Base-by-base conservation (phyloP, 176 grass and related monocot genomes). In the Lolium multiflorum region DNA sequence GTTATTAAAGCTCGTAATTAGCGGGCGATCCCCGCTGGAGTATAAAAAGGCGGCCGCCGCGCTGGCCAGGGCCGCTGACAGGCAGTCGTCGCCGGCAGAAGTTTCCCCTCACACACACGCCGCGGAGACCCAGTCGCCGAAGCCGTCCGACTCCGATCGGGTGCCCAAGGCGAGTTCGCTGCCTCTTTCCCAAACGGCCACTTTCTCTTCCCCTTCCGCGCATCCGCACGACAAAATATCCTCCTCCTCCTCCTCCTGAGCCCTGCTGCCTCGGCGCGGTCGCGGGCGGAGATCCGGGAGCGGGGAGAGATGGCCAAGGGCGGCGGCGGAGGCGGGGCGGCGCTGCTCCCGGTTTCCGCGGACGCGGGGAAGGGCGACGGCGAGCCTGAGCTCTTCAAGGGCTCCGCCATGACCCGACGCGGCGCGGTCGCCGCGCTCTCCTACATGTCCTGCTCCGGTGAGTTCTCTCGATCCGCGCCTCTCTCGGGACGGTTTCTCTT, bases 401-500 rank as follows among this genome's bases (percentile, higher is more conserved):
- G 97, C 0, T 96, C 94, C 70, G 90, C 88, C 86, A 96, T 99
- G 97, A 94, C 90, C 74, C 86, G 63, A 38, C 94, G 92, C 56
- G 92, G 92, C 63, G 92, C 85, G 41, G 88, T 88, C 64, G 97
- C 97, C 43, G 97, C 97, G 49, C 84, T 99, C 79, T 99, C 94
- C 78, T 99, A 96, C 97, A 96, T 99, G 97, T 24, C 79, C 15
- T 99, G 97, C 90, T 91, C 97, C 9, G 97, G 97, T 99, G 81
- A 79, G 80, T 49, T 2, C 12, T 2, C 41, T 59, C 77, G 71
- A 76, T 91, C 83, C 82, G 49, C 26, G 16, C 51, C 55, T 38
- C 41, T 35, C 50, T 57, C 28, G 7, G 25, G 24, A 9, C n/a
- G 50, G 50, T 74, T 41, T 60, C 14, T 8, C 2, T 31, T 31